Conservation (phyloP, 2,329 filamentous ascomycete genomes). For the Stemphylium beticola region DNA sequence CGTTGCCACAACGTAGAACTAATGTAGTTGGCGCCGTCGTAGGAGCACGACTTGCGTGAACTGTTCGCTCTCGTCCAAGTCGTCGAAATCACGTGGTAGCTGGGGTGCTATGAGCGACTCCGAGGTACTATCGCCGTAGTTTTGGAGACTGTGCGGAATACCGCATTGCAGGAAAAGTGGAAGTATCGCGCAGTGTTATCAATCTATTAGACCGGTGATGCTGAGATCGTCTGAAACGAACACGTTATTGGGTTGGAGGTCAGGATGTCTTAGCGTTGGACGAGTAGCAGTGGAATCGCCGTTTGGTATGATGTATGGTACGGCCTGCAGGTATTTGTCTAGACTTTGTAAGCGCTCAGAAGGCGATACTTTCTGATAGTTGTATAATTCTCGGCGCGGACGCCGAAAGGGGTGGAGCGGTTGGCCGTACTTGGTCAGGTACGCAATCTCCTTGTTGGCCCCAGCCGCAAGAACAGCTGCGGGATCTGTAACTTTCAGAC, state of each 20-base stretch:
- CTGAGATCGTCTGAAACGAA: conserved; percentile 40
- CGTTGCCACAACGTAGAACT: conserved; percentile 33
- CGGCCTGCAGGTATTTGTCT: conserved; percentile 36
- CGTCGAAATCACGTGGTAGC: conserved; percentile 32
- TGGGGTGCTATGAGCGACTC: conserved; percentile 27
- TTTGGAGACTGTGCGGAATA: conserved; percentile 50
- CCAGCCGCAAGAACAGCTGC: conserved; percentile 34
- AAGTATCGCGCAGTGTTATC: conserved; percentile 48
- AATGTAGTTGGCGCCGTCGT: too few relatives aligned
- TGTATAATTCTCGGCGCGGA: conserved; percentile 40
- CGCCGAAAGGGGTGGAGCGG: conserved; percentile 42
- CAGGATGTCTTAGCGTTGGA: conserved; percentile 44
- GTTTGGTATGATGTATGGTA: conserved; percentile 29
- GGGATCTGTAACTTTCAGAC: conserved; percentile 30
- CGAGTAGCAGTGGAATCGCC: conserved; percentile 15
- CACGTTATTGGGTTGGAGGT: conserved; percentile 43
- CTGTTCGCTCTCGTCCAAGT: conserved; percentile 29
- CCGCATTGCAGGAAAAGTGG: conserved; percentile 48
- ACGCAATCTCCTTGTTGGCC: conserved; percentile 43
- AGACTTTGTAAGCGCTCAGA: conserved; percentile 37
- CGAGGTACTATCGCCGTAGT: conserved; percentile 46
- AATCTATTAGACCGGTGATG: conserved; percentile 51
- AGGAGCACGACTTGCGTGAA: conserved; percentile 33
- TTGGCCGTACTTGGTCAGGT: conserved; percentile 34
- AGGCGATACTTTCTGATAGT: conserved; percentile 37